A percentile compares a stretch with the other conserved stretches of the same genome.
These are phyloP conservation scores for Entomophthora muscae DNA, from an alignment of 371 early-diverging fungal genomes.

Conservation along the genomic window DNA sequence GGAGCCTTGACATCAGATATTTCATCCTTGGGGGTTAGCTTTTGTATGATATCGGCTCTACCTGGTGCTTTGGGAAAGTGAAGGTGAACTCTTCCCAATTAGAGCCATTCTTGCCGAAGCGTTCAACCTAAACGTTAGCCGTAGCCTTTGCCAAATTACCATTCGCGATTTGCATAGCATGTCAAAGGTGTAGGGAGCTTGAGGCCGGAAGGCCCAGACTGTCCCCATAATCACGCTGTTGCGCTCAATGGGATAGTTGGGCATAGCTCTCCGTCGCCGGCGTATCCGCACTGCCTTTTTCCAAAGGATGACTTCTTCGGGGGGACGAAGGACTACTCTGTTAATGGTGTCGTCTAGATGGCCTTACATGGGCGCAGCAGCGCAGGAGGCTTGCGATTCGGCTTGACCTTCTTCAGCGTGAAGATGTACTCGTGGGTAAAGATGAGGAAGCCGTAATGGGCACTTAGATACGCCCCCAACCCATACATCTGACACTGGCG, in stretches of 20 bases:
- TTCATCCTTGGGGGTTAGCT: neutral
- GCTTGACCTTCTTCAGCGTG: constrained; percentile 47
- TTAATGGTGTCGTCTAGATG: neutral
- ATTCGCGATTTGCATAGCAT: constrained; percentile 59
- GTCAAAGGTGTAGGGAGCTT: constrained; percentile 25
- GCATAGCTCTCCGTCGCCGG: constrained; percentile 31
- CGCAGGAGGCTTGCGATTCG: neutral
- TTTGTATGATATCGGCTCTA: neutral
- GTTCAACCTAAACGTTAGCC: constrained; percentile 23
- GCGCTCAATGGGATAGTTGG: constrained; percentile 55
- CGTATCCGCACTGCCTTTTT: constrained; percentile 9
- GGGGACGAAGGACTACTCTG: neutral
- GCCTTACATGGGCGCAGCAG: neutral
- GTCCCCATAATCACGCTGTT: constrained; percentile 82
- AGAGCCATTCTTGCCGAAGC: constrained; percentile 46
- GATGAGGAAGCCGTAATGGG: constrained; percentile 73
- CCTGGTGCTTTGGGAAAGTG: constrained; percentile 11
- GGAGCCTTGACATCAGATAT: neutral
- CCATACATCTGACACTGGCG: constrained; percentile 79
- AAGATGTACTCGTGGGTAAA: constrained; percentile 86
- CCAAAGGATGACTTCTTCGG: constrained; percentile 1
- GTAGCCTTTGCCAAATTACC: constrained; percentile 17
- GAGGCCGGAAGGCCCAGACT: constrained; percentile 66
- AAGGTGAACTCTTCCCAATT: constrained; percentile 48
- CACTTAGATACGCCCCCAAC: constrained; percentile 69